Evolutionary conservation across 2,329 filamentous ascomycete species (phyloP), one percentile per base, ranked within the genome.

Genomic region (Hypoxylon sp.): DNA sequence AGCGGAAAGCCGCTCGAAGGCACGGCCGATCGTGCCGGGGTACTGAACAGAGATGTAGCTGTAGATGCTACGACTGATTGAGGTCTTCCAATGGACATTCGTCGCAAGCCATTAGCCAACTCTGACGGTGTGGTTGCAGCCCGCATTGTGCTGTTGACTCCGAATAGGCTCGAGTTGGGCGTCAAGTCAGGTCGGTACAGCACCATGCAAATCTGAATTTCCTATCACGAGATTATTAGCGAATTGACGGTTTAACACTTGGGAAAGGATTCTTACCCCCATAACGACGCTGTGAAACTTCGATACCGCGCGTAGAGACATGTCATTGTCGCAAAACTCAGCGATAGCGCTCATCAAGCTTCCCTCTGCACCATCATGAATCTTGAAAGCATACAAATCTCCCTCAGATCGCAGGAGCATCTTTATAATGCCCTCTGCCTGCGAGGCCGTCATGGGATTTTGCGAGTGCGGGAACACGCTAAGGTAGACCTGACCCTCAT

Each of bases 401-500:
- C 87, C 87, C 55, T 87, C 82, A 0, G 75, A 72, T 14, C 81
- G 78, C 2, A 90, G 75, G 13, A 84, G 72, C 2, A 74, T 75
- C 46, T 79, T 78, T 3, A 85, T 63, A n/a, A 79, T 76, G 1
- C 80, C 72, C 56, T 85, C 82, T 4, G 81, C 52, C 49, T 77
- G 63, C 52, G 71, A 63, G 28, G 69, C 30, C 56, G 77, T 60
- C 45, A 62, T 59, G 53, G 73, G 48, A 28, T 67, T 63, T 3
- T 62, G 34, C n/a, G 63, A 61, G 3, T 71, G 70, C 10, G 74
- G 76, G 48, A 82, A 81, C 23, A 86, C 84, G n/a, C 81, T 83
- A 10, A 89, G 75, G 61, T 83, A 79, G 41, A 89, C 75, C 73
- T 89, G 86, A 17, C 86, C 88, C 77, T 90, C 87, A 67, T 86